Evolutionary conservation across 352 stramenopile species (phyloP), one percentile per base, ranked within the genome.

Genomic region (Plasmopara halstedii): DNA sequence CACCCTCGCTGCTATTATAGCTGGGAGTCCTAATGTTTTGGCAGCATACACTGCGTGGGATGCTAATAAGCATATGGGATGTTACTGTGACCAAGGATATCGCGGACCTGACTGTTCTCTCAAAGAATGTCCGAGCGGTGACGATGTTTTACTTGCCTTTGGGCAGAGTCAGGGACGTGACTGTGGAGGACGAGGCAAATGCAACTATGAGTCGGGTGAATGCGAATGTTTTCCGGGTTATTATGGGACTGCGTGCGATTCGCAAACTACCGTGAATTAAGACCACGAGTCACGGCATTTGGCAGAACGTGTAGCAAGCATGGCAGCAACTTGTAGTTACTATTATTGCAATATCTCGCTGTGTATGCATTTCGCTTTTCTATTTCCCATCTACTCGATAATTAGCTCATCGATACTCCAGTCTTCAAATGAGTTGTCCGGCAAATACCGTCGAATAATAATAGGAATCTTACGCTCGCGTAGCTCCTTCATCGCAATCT

Each of bases 401-500:
- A 99, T 98, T 40, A 99, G 83, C 62, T 99, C 96, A 59, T 99
- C 95, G 59, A 99, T 97, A 37, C 77, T 89, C 96, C 96, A 99
- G 81, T 99, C 97, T 77, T 99, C 97, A 66, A 98, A 97, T 68
- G 86, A 98, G 27, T 95, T 94, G 78, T 99, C 96, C 13, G 97
- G 97, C 58, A 99, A 69, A 74, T 99, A 99, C 38, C 97, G 74
- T 44, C 97, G 89, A 65, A 99, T 98, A 65, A 99, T 99, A 64
- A 99, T 98, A 25, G 96, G 96, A 69, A 99, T 99, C 75, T 99
- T 99, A 65, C 95, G 79, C 63, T 99, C 95, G 38, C 92, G 84
- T 21, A 99, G 82, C 78, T 99, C 97, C 73, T 99, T 99, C 83
- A 98, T 97, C 18, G 97, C 96, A 68, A 99, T 99, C 69, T 98